Evolutionary conservation across 495 filamentous ascomycete species (phyloP).

Genomic region (Podospora conica): DNA sequence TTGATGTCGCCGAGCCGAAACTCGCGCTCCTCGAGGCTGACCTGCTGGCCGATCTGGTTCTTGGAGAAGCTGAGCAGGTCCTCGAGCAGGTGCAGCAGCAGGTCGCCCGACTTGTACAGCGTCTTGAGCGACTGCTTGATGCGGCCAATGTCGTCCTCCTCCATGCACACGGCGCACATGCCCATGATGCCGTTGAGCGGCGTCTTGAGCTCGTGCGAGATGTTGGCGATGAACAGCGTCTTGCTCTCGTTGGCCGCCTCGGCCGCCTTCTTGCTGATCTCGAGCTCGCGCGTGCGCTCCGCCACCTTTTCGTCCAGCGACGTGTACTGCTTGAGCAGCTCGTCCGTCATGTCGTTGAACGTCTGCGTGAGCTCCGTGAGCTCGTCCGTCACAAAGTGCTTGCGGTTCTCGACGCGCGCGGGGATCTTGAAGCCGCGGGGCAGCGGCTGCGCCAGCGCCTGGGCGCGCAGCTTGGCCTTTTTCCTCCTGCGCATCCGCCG

Average conservation of each 20-base stretch:
- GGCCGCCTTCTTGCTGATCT: constrained; percentile 83
- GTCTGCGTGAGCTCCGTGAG: constrained; percentile 78
- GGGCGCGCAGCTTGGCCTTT: constrained; percentile 23
- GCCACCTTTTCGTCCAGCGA: constrained; percentile 77
- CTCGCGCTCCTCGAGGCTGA: constrained; percentile 76
- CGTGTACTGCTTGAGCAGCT: constrained; percentile 78
- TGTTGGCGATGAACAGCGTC: constrained; percentile 92
- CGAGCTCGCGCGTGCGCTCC: constrained; percentile 74
- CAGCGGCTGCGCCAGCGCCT: constrained; percentile 38
- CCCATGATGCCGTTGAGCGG: constrained; percentile 89
- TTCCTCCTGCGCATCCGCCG: constrained; percentile 25
- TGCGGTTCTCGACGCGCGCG: constrained; percentile 66
- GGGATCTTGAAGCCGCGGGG: constrained; percentile 72
- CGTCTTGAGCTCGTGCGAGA: constrained; percentile 90
- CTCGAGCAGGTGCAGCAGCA: constrained; percentile 80
- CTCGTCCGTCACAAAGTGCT: constrained; percentile 75
- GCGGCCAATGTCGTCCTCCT: constrained; percentile 68
- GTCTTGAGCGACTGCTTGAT: constrained; percentile 78
- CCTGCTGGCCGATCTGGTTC: constrained; percentile 78
- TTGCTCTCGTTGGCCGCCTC: constrained; percentile 93
- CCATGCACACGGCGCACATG: constrained; percentile 89
- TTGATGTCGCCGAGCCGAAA: constrained; percentile 75
- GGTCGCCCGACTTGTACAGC: constrained; percentile 84
- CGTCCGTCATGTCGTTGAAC: constrained; percentile 92
- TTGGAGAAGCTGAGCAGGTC: constrained; percentile 89